These are phyloP conservation scores for Pleochaeta shiraiana DNA, from an alignment of 2,329 filamentous ascomycete genomes.

Conservation along the genomic window DNA sequence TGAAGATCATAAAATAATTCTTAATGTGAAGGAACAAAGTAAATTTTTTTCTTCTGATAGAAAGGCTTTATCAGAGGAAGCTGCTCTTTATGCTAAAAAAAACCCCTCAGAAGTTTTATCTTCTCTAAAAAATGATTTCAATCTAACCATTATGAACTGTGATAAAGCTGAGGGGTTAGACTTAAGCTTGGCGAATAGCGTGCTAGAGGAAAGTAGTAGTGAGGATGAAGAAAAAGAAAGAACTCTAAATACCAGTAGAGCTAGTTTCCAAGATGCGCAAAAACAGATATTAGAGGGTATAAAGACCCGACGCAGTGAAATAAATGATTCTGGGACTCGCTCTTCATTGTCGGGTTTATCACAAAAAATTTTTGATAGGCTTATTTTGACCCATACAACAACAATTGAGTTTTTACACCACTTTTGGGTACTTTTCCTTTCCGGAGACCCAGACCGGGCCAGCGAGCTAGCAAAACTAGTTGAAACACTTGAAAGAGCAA, in stretches of 20 bases:
- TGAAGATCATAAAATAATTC: constrained; percentile 54
- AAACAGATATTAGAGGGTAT: constrained; percentile 44
- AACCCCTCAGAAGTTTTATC: constrained; percentile 45
- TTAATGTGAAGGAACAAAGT: constrained; percentile 76
- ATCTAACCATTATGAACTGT: constrained; percentile 22
- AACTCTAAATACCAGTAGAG: constrained; percentile 45
- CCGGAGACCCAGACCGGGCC: constrained; percentile 62
- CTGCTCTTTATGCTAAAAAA: constrained; percentile 39
- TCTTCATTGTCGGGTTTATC: constrained; percentile 23
- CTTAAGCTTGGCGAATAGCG: constrained; percentile 41
- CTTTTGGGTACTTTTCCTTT: constrained; percentile 86
- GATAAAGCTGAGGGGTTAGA: constrained; percentile 31
- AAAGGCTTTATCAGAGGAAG: constrained; percentile 20
- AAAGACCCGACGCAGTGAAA: constrained; percentile 35
- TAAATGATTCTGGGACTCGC: constrained; percentile 23
- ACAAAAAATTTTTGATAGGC: constrained; percentile 31
- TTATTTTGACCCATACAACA: constrained; percentile 70
- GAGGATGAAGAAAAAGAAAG: constrained; percentile 32
- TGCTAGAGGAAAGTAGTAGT: constrained; percentile 47
- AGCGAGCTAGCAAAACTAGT: constrained; percentile 62
- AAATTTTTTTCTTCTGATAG: constrained; percentile 49
- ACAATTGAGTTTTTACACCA: constrained; percentile 93
- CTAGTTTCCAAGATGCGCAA: constrained; percentile 40
- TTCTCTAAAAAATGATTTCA: constrained; percentile 39
- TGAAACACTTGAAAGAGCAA: constrained; percentile 58